These are phyloP conservation scores for Scleroderma bovista DNA, from an alignment of 768 basidiomycete genomes.

Conservation along the genomic window DNA sequence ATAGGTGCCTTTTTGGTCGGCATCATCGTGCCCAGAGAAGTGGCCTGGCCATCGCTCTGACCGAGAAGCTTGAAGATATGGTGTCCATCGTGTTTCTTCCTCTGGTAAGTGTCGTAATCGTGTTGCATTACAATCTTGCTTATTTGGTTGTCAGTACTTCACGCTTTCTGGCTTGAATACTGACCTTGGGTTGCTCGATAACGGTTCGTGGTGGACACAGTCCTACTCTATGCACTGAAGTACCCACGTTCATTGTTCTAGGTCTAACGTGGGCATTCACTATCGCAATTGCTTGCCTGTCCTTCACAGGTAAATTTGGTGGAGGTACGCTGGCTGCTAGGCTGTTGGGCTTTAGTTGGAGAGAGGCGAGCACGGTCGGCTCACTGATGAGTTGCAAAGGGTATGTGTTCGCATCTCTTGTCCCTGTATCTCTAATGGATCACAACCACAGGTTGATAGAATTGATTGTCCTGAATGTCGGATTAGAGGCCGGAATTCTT, in stretches of 20 bases:
- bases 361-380: slow-evolving; percentile 82
- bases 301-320: slow-evolving; percentile 86
- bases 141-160: slow-evolving; percentile 62
- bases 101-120: slow-evolving; percentile 41
- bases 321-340: slow-evolving; percentile 73
- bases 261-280: slow-evolving; percentile 87
- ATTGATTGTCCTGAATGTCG: slow-evolving; percentile 94
- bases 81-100: slow-evolving; percentile 87
- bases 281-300: slow-evolving; percentile 68
- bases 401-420: slow-evolving; percentile 30
- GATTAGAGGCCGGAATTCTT: slow-evolving; percentile 75
- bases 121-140: neutral
- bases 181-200: slow-evolving; percentile 75
- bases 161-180: slow-evolving; percentile 89
- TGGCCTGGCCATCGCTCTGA: slow-evolving; percentile 79
- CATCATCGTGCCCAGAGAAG: slow-evolving; percentile 80
- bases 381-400: slow-evolving; percentile 96
- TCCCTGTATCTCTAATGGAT: neutral
- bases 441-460: slow-evolving; percentile 65
- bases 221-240: neutral
- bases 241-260: slow-evolving; percentile 14
- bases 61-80: slow-evolving; percentile 96
- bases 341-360: slow-evolving; percentile 64
- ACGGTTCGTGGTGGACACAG: slow-evolving; percentile 39
- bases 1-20: slow-evolving; percentile 79